A percentile compares a stretch with the other conserved stretches of the same genome.
These are phyloP conservation scores for Candida anglica DNA, from an alignment of 805 yeast species.

Conservation along the genomic window DNA sequence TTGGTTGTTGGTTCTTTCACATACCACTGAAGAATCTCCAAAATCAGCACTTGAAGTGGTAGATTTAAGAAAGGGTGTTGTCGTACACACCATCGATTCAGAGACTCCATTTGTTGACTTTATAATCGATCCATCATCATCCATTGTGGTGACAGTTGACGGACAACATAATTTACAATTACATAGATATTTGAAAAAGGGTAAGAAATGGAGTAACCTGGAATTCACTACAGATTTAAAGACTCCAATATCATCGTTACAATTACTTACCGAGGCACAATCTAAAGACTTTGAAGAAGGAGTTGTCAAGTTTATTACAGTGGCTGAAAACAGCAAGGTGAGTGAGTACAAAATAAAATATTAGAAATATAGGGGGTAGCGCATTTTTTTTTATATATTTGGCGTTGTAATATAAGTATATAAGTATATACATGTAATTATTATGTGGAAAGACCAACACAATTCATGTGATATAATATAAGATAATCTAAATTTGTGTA, in stretches of 20 bases:
- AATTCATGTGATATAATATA: too few species aligned
- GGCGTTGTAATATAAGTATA: too few species aligned
- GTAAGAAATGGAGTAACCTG: constrained; percentile 29
- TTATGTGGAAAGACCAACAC: too few species aligned
- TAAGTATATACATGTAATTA: too few species aligned
- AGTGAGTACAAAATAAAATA: constrained; percentile 9
- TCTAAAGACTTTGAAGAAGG: constrained; percentile 8
- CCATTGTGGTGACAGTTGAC: constrained; percentile 20
- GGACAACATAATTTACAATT: constrained; percentile 15
- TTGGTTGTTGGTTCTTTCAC: constrained; percentile 42
- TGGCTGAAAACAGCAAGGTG: constrained; percentile 10
- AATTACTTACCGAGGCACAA: constrained; percentile 9
- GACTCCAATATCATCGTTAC: constrained; percentile 5
- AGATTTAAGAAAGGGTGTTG: constrained; percentile 44
- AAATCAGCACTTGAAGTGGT: constrained; percentile 28
- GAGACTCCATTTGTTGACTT: constrained; percentile 17
- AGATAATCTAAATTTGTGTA: too few species aligned
- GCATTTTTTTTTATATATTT: too few species aligned
- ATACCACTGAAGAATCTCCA: constrained; percentile 7
- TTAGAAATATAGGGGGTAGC: neutral
- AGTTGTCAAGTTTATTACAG: constrained; percentile 8
- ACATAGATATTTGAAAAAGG: constrained; percentile 37
- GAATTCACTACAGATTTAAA: neutral
- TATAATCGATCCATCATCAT: constrained; percentile 34
- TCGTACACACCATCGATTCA: constrained; percentile 21